Evolutionary conservation across 2,329 filamentous ascomycete genomes (phyloP).

Genomic region (Diplodia intermedia): DNA sequence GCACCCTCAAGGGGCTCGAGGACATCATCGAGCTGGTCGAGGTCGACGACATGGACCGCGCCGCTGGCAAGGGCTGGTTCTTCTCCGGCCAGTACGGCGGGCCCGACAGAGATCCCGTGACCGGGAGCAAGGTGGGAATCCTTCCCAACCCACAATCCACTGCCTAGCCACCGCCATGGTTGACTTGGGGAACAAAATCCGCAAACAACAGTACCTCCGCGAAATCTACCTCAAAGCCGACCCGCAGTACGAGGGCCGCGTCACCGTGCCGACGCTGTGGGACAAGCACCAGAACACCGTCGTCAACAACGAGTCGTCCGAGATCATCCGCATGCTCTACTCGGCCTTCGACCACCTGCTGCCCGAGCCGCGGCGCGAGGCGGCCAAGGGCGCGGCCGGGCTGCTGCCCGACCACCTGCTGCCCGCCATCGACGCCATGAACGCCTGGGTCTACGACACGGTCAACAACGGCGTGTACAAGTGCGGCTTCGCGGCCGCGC

Average conservation of each 20-base stretch:
- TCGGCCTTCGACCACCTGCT: conserved; percentile 41
- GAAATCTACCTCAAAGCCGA: conserved; percentile 77
- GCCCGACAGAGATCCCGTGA: conserved; percentile 41
- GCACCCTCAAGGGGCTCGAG: conserved; percentile 57
- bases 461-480: conserved; percentile 64
- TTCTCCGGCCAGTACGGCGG: conserved; percentile 41
- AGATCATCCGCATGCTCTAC: conserved; percentile 47
- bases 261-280: conserved; percentile 81
- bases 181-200: neutral
- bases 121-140: conserved; percentile 38
- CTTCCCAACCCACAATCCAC: conserved; percentile 1
- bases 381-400: conserved; percentile 62
- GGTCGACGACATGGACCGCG: conserved; percentile 40
- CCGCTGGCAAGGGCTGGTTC: conserved; percentile 42
- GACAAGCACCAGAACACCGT: conserved; percentile 64
- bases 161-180: neutral
- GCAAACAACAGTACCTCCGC: conserved; percentile 49
- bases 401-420: conserved; percentile 72
- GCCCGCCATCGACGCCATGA: conserved; percentile 73
- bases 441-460: conserved; percentile 78
- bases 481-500: conserved; percentile 81
- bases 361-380: conserved; percentile 58
- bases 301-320: conserved; percentile 45
- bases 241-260: conserved; percentile 60
- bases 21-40: conserved; percentile 55